These are phyloP conservation scores for Pyrus hybrid DNA, from an alignment of 331 rosid species.

Conservation along the genomic window DNA sequence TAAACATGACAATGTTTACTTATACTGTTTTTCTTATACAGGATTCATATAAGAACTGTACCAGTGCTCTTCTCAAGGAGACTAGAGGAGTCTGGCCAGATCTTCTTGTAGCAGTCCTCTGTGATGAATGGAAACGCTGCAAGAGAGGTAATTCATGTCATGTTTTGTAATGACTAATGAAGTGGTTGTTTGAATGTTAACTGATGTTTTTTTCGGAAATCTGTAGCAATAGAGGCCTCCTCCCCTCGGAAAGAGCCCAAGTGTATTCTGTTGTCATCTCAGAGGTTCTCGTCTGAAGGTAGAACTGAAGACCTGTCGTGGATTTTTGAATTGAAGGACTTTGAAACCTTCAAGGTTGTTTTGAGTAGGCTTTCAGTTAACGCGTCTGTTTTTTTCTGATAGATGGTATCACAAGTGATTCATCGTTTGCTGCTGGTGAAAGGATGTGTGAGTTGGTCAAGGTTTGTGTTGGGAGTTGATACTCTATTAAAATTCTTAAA, in stretches of 20 bases:
- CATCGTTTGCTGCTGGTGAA: constrained; percentile 67
- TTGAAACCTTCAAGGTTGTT: background rate
- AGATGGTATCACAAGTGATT: constrained; percentile 42
- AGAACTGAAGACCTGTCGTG: constrained; percentile 4
- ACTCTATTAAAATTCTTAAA: background rate
- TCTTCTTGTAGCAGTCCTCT: constrained; percentile 50
- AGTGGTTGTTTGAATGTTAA: constrained; percentile 4
- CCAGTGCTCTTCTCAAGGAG: constrained; percentile 49
- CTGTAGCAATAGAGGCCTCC: constrained; percentile 71
- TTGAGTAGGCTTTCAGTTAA: background rate
- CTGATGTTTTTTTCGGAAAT: constrained; percentile 14
- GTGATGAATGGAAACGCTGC: constrained; percentile 75
- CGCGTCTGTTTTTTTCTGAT: constrained; percentile 20
- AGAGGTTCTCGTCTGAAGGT: constrained; percentile 41
- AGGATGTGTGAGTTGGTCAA: constrained; percentile 76
- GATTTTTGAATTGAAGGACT: background rate
- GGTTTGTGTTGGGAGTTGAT: constrained; percentile 35
- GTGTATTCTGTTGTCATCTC: constrained; percentile 42
- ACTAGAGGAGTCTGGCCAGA: constrained; percentile 71
- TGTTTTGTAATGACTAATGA: background rate
- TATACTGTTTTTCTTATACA: background rate
- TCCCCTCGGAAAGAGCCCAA: constrained; percentile 66
- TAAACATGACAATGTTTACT: background rate
- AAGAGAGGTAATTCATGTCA: constrained; percentile 55
- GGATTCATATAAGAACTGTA: constrained; percentile 55